Evolutionary conservation across 1,139 yeast species (phyloP).

Genomic region (Hansenula sp.): DNA sequence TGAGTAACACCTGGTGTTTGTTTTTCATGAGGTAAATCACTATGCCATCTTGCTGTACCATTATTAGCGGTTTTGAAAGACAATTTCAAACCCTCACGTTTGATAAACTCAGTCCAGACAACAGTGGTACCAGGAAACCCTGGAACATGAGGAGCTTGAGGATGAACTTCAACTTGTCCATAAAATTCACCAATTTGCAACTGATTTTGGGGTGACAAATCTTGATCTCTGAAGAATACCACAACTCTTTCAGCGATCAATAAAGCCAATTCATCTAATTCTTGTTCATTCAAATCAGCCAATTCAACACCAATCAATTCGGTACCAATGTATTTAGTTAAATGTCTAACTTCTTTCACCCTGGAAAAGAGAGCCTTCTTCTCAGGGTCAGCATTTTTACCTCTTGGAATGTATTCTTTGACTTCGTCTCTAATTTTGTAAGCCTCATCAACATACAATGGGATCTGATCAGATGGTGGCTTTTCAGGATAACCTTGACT

Average conservation of each 20-base stretch:
- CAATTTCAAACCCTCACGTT: not conserved
- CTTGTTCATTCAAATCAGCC: slow-evolving; percentile 22
- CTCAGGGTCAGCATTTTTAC: slow-evolving; percentile 45
- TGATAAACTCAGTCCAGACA: not conserved
- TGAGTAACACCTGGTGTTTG: slow-evolving; percentile 35
- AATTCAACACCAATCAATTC: slow-evolving; percentile 50
- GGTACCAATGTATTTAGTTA: slow-evolving; percentile 47
- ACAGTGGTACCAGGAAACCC: slow-evolving; percentile 33
- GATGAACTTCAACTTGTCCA: slow-evolving; percentile 44
- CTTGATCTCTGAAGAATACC: slow-evolving; percentile 43
- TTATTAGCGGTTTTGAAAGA: not conserved
- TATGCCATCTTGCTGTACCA: slow-evolving; percentile 32
- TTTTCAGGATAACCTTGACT: slow-evolving; percentile 40
- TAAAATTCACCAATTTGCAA: slow-evolving; percentile 39
- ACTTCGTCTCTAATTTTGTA: slow-evolving; percentile 36
- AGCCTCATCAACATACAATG: slow-evolving; percentile 51
- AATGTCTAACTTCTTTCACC: slow-evolving; percentile 41
- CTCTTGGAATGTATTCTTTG: slow-evolving; percentile 39
- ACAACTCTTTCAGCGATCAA: slow-evolving; percentile 36
- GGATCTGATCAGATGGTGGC: slow-evolving; percentile 31
- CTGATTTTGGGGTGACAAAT: slow-evolving; percentile 39
- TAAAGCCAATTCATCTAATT: not conserved
- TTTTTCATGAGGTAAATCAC: slow-evolving; percentile 42
- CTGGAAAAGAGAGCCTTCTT: slow-evolving; percentile 46
- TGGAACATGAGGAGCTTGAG: slow-evolving; percentile 39